These are phyloP conservation scores for Lycium ferocissimum DNA, from an alignment of 257 asterid species.

Conservation along the genomic window DNA sequence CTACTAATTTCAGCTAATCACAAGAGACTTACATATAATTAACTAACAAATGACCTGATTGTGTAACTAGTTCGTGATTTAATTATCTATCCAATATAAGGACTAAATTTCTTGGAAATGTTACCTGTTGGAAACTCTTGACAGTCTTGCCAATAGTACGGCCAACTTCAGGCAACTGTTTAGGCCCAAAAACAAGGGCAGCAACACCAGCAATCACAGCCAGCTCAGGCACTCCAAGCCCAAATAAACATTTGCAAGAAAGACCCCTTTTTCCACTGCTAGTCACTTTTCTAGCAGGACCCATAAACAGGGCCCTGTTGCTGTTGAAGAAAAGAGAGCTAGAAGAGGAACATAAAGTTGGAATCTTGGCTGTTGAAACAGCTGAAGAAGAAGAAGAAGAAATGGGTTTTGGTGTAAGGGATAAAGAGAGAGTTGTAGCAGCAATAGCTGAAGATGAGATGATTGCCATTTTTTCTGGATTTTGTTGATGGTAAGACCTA, in stretches of 20 bases:
- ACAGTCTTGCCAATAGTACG: slow-evolving; percentile 84
- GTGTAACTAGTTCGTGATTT: not conserved
- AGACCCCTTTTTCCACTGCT: slow-evolving; percentile 47
- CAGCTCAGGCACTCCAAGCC: slow-evolving; percentile 94
- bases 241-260: slow-evolving; percentile 75
- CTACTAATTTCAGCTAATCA: not conserved
- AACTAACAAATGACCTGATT: not conserved
- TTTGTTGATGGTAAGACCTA: not conserved
- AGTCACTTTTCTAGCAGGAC: slow-evolving; percentile 37
- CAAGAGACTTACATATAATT: not conserved
- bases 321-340: slow-evolving; percentile 63
- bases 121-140: slow-evolving; percentile 94
- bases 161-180: slow-evolving; percentile 85
- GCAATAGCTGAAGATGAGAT: slow-evolving; percentile 26
- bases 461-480: slow-evolving; percentile 12
- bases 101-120: not conserved
- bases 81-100: not conserved
- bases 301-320: slow-evolving; percentile 37
- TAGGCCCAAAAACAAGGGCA: slow-evolving; percentile 86
- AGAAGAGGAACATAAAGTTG: slow-evolving; percentile 57
- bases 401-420: slow-evolving; percentile 2
- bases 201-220: slow-evolving; percentile 85
- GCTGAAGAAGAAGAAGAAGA: not conserved
- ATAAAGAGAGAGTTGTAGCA: slow-evolving; percentile 8
- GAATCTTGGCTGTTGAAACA: slow-evolving; percentile 12